Evolutionary conservation across 176 grass and related monocot genomes (phyloP), one percentile per base, ranked within the genome.

Genomic region (bread wheat (Triticum aestivum)): DNA sequence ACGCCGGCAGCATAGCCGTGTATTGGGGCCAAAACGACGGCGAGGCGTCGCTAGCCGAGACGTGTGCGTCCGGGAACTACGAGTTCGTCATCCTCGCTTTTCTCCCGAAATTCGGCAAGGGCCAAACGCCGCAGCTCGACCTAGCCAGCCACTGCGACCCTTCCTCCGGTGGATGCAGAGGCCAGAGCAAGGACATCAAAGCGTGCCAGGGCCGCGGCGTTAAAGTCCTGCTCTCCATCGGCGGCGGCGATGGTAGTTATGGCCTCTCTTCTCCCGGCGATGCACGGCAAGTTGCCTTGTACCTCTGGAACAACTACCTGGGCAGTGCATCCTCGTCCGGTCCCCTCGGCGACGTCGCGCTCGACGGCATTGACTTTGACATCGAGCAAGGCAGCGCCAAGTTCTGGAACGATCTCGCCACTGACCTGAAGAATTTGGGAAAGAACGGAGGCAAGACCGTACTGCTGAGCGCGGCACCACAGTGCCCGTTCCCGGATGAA

Each of bases 191-290:
- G 32, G 93, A 95, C 87, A 89, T 95, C 35, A 11, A 5, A 0
- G 35, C 79, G 24, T 95, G 93, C 77, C 91, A 90, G 65, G 0
- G 88, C 56, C 71, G 26, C 5, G 90, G 90, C n/a, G 39, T 95
- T 58, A 95, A 93, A 85, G 94, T 96, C 21, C 67, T 96, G 2
- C 89, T 95, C 62, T 95, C 91, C n/a, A 79, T 95, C 73, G 93
- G 91, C n/a, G 93, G 93, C 54, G 86, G 42, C 14, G 58, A 61
- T 9, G 80, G 88, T 7, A 92, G 80, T 65, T 92, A 95, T 65
- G 61, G 79, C 61, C 86, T 95, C 2, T 61, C 80, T 3, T 95
- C 93, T 27, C 17, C 78, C 8, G 51, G 11, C 0, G 89, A 96
- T 10, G 89, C 94, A 0, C 65, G 73, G 10, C 51, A 69, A 15